These are phyloP conservation scores for Saprolegnia diclina DNA, from an alignment of 352 stramenopile genomes.

Conservation along the genomic window DNA sequence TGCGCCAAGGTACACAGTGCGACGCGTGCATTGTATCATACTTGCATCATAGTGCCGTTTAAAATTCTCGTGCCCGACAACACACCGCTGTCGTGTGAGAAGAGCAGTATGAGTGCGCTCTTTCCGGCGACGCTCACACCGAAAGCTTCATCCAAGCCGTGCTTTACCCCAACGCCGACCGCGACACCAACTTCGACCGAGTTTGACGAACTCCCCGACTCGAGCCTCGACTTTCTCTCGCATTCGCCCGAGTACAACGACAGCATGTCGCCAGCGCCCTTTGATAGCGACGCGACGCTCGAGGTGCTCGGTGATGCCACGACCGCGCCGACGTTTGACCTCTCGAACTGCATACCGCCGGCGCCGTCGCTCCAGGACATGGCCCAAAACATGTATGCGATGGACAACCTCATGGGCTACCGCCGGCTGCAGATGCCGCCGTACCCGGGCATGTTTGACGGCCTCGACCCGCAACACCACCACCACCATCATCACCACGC, in stretches of 20 bases:
- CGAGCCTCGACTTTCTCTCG: conserved; percentile 19
- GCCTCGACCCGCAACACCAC: conserved; percentile 1
- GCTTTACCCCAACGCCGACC: background rate
- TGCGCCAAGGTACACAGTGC: conserved; percentile 23
- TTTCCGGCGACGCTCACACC: conserved; percentile 7
- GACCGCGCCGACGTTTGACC: background rate
- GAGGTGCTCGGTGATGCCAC: background rate
- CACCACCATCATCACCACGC: conserved; percentile 8
- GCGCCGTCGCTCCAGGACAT: conserved; percentile 21
- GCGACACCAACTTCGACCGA: background rate
- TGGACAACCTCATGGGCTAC: conserved; percentile 24
- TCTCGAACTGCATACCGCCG: background rate
- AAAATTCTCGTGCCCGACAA: conserved; percentile 22
- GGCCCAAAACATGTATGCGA: background rate
- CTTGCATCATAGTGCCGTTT: conserved; percentile 15
- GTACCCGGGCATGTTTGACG: conserved; percentile 19
- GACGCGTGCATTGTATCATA: background rate
- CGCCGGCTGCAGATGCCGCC: conserved; percentile 3
- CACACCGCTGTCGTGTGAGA: conserved; percentile 15
- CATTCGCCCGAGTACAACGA: conserved; percentile 1
- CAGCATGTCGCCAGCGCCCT: background rate
- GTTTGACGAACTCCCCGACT: conserved; percentile 18
- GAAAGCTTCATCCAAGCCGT: background rate
- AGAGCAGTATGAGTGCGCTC: conserved; percentile 26
- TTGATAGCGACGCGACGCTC: background rate